Evolutionary conservation across 2,329 filamentous ascomycete species (phyloP), one percentile per base, ranked within the genome.

Genomic region (Westerdykella ornata): DNA sequence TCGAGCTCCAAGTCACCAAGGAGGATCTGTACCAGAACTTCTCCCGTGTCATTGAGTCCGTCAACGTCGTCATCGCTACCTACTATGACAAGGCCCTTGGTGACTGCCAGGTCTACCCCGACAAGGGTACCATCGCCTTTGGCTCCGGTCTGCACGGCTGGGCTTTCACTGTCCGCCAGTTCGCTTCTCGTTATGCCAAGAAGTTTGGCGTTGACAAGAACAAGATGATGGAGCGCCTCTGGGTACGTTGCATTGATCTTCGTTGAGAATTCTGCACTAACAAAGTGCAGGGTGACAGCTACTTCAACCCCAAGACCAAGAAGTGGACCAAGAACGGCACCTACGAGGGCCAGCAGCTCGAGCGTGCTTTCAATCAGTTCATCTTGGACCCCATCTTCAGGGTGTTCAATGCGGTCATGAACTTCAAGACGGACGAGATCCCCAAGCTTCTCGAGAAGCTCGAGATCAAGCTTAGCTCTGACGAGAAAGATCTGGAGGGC

Each of bases 191-290:
- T 66, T 98, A 98, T 73, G 85, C 90, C 75, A 97, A 97, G 88
- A 98, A 98, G 78, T 98, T 98, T 66, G 92, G 92, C 85, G 92
- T 98, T 63, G 90, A 98, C 83, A 89, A 89, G 74, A 85, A 83
- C 78, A 97, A 97, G 88, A 96, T 98, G 92, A 95, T 97, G 86
- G 88, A 96, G 79, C 88, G 92, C 84, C 88, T 98, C 60, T 98
- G 92, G 92, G 83, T 87, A 74, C 72, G 81, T 65, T 48, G 1
- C 29, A 22, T 15, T 17, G 15, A n/a, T 16, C 26, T 4, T 9
- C 14, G 17, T 22, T 11, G 28, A 33, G 2, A n/a, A 7, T 31
- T 20, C 38, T 51, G 65, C 47, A 63, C 51, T 50, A 13, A 49
- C 42, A 35, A 39, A 44, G 14, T 48, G 9, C 40, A 78, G 75